Percentiles rank a stretch among this genome's conserved stretches.
phyloP scores from a whole-genome alignment of 1,139 yeast genomes.

The Yamadazyma mexicana region DNA sequence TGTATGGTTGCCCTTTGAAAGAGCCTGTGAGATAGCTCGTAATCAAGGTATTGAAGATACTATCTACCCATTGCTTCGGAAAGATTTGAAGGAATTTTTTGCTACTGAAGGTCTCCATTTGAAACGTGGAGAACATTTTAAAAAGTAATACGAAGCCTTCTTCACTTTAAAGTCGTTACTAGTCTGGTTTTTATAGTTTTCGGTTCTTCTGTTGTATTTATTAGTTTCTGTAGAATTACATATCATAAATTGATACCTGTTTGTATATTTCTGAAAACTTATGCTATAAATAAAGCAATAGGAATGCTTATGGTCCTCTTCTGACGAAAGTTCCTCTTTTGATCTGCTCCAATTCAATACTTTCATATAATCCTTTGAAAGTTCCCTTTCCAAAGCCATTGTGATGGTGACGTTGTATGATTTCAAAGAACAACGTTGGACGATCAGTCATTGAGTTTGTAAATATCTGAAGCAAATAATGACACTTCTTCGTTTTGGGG shows the following conservation, averaged over 20 bases:
- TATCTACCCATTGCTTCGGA: conserved; percentile 48
- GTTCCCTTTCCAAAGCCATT: conserved; percentile 89
- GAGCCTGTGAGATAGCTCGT: conserved; percentile 53
- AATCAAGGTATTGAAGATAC: conserved; percentile 43
- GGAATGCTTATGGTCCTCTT: not conserved
- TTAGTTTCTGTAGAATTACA: not conserved
- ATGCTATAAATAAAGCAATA: not conserved
- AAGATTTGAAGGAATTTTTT: conserved; percentile 38
- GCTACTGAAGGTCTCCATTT: conserved; percentile 27
- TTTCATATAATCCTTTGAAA: conserved; percentile 75
- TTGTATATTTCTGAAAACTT: conserved; percentile 1
- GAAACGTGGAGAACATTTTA: conserved; percentile 17
- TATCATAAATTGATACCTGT: conserved; percentile 1
- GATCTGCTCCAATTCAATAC: conserved; percentile 65
- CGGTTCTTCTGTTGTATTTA: not conserved
- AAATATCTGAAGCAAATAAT: conserved; percentile 75
- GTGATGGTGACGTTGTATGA: conserved; percentile 77
- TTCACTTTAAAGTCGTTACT: too few species aligned
- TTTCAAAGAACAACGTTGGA: conserved; percentile 78
- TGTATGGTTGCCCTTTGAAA: conserved; percentile 57
- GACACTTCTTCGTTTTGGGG: conserved; percentile 33
- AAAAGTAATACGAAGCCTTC: not conserved
- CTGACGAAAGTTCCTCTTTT: conserved; percentile 47
- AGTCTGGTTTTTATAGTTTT: too few species aligned
- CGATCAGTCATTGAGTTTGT: conserved; percentile 75